These are phyloP conservation scores for Truncatella angustata DNA, from an alignment of 2,329 filamentous ascomycete species.

Conservation along the genomic window DNA sequence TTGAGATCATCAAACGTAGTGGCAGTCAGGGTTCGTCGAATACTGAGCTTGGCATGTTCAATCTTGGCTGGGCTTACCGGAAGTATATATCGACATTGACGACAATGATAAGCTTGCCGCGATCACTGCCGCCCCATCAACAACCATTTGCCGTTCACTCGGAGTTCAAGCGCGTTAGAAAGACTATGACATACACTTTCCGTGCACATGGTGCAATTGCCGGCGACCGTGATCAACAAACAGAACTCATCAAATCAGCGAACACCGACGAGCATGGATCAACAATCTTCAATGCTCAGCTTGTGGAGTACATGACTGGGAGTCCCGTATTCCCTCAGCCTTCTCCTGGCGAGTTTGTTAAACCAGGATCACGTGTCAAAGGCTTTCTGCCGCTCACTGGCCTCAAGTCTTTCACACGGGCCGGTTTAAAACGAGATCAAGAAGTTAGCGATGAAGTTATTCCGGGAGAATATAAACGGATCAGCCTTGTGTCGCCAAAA, in stretches of 20 bases:
- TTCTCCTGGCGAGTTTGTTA: background rate
- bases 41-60: conserved; percentile 26
- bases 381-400: background rate
- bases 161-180: conserved; percentile 35
- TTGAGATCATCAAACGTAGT: conserved; percentile 32
- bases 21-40: conserved; percentile 30
- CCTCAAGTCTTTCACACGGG: background rate
- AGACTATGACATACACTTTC: conserved; percentile 41
- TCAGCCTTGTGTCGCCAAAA: background rate
- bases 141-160: conserved; percentile 37
- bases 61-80: conserved; percentile 28
- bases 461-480: background rate
- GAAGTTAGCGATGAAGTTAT: background rate
- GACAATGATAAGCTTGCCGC: conserved; percentile 28
- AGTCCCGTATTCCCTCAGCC: background rate
- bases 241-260: background rate
- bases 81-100: conserved; percentile 33
- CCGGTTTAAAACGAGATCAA: background rate
- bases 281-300: too few relatives aligned
- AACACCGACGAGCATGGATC: background rate
- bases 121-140: conserved; percentile 39
- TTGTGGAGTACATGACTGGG: too few relatives aligned
- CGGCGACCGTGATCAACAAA: background rate
- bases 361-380: background rate
- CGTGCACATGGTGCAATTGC: conserved; percentile 17